Conservation (phyloP, 257 asterid species). For the Eucommia ulmoides region DNA sequence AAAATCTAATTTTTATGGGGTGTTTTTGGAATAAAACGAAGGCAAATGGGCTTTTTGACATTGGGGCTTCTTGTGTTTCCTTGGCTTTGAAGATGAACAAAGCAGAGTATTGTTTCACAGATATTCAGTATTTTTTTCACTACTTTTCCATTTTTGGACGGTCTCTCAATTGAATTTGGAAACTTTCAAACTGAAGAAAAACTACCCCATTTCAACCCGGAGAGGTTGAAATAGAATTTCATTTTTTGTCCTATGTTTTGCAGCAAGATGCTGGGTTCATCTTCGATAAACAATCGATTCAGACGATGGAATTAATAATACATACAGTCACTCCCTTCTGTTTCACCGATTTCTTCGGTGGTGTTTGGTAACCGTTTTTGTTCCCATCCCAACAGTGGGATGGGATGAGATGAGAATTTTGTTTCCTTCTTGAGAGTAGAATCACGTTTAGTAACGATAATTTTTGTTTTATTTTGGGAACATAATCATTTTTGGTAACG, state of each 20-base stretch:
- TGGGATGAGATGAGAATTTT: too few relatives aligned
- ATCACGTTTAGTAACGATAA: too few relatives aligned
- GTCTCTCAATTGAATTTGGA: too few relatives aligned
- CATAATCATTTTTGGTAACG: too few relatives aligned
- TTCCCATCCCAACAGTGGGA: too few relatives aligned
- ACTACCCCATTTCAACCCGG: too few relatives aligned
- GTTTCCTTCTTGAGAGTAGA: too few relatives aligned
- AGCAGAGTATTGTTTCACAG: slow-evolving; percentile 27
- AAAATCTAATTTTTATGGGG: too few relatives aligned
- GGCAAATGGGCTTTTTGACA: slow-evolving; percentile 38
- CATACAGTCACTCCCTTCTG: slow-evolving; percentile 52
- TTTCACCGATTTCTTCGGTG: slow-evolving; percentile 32
- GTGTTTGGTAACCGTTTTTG: too few relatives aligned
- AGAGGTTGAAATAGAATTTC: background rate
- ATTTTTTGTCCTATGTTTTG: background rate
- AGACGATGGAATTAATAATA: slow-evolving; percentile 52
- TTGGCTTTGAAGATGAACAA: slow-evolving; percentile 61
- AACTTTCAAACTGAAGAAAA: too few relatives aligned
- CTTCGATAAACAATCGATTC: slow-evolving; percentile 22
- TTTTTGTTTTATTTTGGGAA: too few relatives aligned
- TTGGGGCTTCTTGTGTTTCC: slow-evolving; percentile 49
- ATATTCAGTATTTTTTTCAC: slow-evolving; percentile 17
- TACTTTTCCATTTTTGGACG: background rate
- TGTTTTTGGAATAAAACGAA: slow-evolving; percentile 45
- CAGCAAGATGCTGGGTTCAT: slow-evolving; percentile 28